Base-by-base conservation (phyloP, 768 basidiomycete genomes). In the Sporobolomyces phaffii region DNA sequence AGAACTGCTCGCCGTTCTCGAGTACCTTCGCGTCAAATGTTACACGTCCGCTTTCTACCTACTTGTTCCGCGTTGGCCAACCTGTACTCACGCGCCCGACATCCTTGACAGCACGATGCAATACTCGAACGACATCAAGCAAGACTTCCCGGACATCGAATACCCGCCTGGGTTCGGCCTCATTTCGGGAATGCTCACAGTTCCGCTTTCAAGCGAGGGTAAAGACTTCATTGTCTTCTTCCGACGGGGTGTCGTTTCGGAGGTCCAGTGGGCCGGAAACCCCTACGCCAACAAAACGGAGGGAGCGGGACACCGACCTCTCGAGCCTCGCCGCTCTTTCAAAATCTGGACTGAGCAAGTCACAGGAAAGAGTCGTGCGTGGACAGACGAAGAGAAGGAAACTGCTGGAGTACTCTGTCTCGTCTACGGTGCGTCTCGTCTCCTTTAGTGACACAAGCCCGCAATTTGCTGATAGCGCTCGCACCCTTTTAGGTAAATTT, bases 321-420 rank as follows among this genome's bases (percentile, higher is more conserved):
- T 91, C 11, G 88, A 90, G 76, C 89, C 89, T 0, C 81, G 89
- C n/a, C 84, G 82, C 60, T 87, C 86, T 2, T 91, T 91, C 80
- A 87, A 85, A 73, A 81, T 81, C 7, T 91, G 89, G 89, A 84
- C 85, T 0, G 87, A 90, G 77, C 84, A 80, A 1, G 83, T 90
- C 18, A 81, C 83, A 10, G 88, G 88, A 7, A 80, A 84, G 62
- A 85, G 83, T 70, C 80, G 87, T 38, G 80, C 80, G 13, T 91
- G 89, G 89, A 85, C 87, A 11, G 88, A 90, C 61, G 88, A 90
- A 75, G 87, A 90, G 74, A 75, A 90, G 43, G 88, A 90, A 76
- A 90, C 88, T 2, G 88, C 87, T 2, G 67, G 69, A 41, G 87
- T 90, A 15, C 78, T 90, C 20, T 85, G 87, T 9, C 77, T 90